phyloP scores from a whole-genome alignment of 345 rosid species.

The Conringia planisiliqua region DNA sequence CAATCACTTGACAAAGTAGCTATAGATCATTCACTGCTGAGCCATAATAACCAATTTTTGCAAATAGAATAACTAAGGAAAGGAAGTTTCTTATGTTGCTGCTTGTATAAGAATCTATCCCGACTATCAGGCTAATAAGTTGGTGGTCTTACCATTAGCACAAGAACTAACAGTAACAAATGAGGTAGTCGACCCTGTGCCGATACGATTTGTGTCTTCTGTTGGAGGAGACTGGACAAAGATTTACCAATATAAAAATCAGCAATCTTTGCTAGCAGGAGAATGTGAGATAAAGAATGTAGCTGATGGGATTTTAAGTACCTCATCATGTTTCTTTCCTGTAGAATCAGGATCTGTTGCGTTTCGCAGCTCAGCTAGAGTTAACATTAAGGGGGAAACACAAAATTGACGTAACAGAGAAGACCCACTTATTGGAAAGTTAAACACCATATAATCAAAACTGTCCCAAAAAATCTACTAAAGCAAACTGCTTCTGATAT shows the following conservation, averaged over 20 bases:
- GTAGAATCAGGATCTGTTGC: conserved; percentile 9
- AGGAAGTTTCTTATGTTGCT: background rate
- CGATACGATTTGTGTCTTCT: background rate
- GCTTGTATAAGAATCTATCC: background rate
- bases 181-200: background rate
- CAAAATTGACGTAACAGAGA: background rate
- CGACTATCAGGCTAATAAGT: background rate
- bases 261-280: background rate
- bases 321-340: conserved; percentile 6
- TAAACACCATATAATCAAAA: background rate
- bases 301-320: background rate
- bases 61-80: background rate
- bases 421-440: background rate
- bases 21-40: background rate
- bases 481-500: background rate
- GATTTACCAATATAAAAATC: background rate
- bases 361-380: conserved; percentile 9
- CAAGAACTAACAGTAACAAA: conserved; percentile 6
- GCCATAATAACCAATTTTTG: background rate
- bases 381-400: conserved; percentile 18
- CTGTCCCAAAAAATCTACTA: background rate
- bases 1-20: background rate
- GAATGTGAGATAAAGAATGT: background rate
- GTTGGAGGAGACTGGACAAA: conserved; percentile 21
- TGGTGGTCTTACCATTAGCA: conserved; percentile 26